phyloP scores from a whole-genome alignment of 805 yeast species.

The Saccharomycopsis guyanensis region DNA sequence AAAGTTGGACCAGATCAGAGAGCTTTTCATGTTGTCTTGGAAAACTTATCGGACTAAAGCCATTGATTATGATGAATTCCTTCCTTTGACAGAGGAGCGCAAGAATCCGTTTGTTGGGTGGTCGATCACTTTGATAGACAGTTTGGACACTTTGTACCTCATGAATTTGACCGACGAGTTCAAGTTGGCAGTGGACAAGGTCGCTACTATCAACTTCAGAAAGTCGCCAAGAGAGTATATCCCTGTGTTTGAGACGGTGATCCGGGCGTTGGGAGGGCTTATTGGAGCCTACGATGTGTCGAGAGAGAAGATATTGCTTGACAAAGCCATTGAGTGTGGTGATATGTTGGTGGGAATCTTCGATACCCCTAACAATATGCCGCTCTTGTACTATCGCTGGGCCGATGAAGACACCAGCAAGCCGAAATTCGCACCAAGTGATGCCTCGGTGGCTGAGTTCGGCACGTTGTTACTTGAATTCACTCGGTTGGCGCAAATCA shows the following conservation, averaged over 20 bases:
- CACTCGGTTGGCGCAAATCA: constrained; percentile 42
- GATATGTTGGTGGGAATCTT: constrained; percentile 45
- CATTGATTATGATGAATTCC: constrained; percentile 40
- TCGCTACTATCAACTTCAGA: constrained; percentile 34
- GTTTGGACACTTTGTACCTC: constrained; percentile 44
- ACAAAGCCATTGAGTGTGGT: constrained; percentile 39
- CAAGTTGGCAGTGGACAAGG: constrained; percentile 30
- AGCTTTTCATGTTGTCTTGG: constrained; percentile 39
- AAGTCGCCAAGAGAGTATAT: constrained; percentile 33
- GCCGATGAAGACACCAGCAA: constrained; percentile 28
- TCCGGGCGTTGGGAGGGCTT: constrained; percentile 46
- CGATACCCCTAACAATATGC: constrained; percentile 53
- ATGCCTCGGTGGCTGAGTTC: constrained; percentile 37
- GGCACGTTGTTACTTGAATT: constrained; percentile 47
- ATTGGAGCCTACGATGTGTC: constrained; percentile 46
- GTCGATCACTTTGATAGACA: constrained; percentile 44
- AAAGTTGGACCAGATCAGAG: constrained; percentile 28
- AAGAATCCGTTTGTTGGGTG: constrained; percentile 40
- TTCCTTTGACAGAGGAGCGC: constrained; percentile 31
- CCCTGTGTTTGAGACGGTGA: constrained; percentile 44
- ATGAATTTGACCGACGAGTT: constrained; percentile 37
- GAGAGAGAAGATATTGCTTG: constrained; percentile 28
- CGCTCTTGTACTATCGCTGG: constrained; percentile 40
- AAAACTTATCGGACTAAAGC: constrained; percentile 33
- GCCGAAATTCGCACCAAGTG: constrained; percentile 31